Base-by-base conservation (phyloP, 1,139 yeast genomes). In the Yamadazyma songkhlaensis region DNA sequence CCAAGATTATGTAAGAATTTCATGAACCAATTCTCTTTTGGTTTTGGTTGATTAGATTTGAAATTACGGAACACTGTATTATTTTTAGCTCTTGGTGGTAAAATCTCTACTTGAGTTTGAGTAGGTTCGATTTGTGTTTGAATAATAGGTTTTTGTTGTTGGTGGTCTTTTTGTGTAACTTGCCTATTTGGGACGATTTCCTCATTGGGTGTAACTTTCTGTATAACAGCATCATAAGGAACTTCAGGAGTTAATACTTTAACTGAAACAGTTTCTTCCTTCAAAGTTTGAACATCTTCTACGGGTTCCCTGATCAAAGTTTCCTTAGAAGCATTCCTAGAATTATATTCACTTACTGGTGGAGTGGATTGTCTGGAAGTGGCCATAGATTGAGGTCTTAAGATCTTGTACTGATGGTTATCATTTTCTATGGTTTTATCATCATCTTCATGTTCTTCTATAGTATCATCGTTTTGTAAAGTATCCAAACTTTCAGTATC, bases 1-100 rank as follows among this genome's bases (percentile, higher is more conserved):
- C 27, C 14, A 21, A 59, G 44, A 8, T 60, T 49, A 38, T 54
- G 54, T 44, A 69, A 58, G 32, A 70, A 55, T 43, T 65, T 61
- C 54, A 57, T 66, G 46, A 70, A 68, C 76, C 75, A 70, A 38
- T 57, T 53, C 44, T 50, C 57, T 30, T 45, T 47, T 4, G 15
- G 12, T n/a, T 26, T 24, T 26, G 17, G 9, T 24, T 12, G 22
- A 3, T 17, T 25, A 20, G 20, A 17, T 29, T 12, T 28, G 21
- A 47, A 65, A n/a, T 59, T 53, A 40, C 64, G 57, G 43, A 63
- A 51, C 4, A 64, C 45, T 4, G 60, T 45, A 80, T 41, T 39
- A 28, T 43, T 41, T 74, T 47, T 63, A 46, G 47, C 67, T 51
- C 33, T 43, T 27, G 41, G 42, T 15, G 45, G 46, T 29, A 37